Evolutionary conservation across 306 rosid genomes (phyloP), one percentile per base, ranked within the genome.

Genomic region (Acmispon strigosus): DNA sequence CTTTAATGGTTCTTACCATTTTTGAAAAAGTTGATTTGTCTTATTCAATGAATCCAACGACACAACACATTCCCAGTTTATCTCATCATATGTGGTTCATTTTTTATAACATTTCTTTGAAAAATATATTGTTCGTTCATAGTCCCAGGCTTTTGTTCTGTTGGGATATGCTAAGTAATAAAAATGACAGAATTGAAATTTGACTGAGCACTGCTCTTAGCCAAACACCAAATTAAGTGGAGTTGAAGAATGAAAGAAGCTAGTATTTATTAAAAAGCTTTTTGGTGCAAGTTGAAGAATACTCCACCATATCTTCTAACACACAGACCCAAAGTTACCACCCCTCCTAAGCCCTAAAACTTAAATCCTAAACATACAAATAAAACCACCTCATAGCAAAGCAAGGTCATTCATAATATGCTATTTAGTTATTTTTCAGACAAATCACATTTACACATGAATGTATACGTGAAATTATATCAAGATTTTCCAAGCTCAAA

Each of bases 361-460:
- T 32, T 32, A 5, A 43, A 17, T 10, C 37, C 37, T 4, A 45
- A 29, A 1, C 43, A 39, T 39, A 8, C 16, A 54, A 62, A 80
- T 11, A 16, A 29, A 66, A 55, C 51, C 12, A 61, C 13, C 20
- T 55, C 34, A 52, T 13, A 50, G 49, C 57, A 60, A 43, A 62
- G 15, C 39, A 66, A 69, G 75, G 54, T 51, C 36, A 45, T 41
- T 15, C 69, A 74, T 32, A 32, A 53, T n/a, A 64, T 19, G 24
- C 53, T 42, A 63, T 56, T 34, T 37, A 19, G 49, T 29, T 39
- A 42, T 50, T 47, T 29, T 66, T 74, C 74, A 63, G 8, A 56
- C 32, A 55, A 74, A 61, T 37, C 63, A 56, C 16, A 24, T 18
- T 52, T 66, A 44, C 29, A 78, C 75, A 69, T 11, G 73, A 42